Percentiles rank a stretch among this genome's conserved stretches.
Conservation (phyloP, 352 stramenopile genomes). For the Phytophthora tentaculata region DNA sequence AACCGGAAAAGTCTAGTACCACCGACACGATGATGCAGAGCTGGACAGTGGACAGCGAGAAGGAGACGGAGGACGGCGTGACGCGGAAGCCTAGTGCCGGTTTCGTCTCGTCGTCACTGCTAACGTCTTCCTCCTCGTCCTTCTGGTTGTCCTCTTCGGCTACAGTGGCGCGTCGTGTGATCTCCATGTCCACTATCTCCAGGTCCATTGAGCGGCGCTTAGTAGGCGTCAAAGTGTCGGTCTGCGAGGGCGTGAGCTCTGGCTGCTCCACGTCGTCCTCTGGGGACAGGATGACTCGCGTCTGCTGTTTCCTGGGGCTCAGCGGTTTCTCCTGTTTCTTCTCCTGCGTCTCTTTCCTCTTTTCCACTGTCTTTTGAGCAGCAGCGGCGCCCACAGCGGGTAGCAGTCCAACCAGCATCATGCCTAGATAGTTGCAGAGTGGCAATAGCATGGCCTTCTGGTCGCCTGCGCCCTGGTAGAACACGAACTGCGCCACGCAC, state of each 20-base stretch:
- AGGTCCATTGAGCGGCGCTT: constrained; percentile 20
- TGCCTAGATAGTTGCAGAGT: constrained; percentile 87
- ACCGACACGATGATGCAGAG: constrained; percentile 72
- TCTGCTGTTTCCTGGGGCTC: constrained; percentile 2
- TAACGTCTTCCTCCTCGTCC: constrained; percentile 21
- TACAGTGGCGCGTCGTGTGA: constrained; percentile 49
- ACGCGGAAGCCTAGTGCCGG: constrained; percentile 18
- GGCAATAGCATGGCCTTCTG: constrained; percentile 87
- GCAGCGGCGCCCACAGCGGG: constrained; percentile 30
- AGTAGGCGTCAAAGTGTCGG: constrained; percentile 10
- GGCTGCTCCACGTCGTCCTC: constrained; percentile 43
- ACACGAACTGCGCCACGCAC: constrained; percentile 84
- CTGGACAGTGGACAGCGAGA: constrained; percentile 63
- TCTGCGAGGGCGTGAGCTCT: constrained; percentile 29
- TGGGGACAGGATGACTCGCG: constrained; percentile 5
- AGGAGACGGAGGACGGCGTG: constrained; percentile 40
- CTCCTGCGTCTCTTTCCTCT: constrained; percentile 3
- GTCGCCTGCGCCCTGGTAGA: constrained; percentile 83
- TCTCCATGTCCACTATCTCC: constrained; percentile 42
- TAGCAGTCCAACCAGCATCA: constrained; percentile 85
- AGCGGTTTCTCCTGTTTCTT: neutral
- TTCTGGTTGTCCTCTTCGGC: constrained; percentile 32
- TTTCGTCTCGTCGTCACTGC: constrained; percentile 33
- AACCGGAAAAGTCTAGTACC: constrained; percentile 82
- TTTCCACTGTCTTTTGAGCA: constrained; percentile 8